Percentiles rank a stretch among this genome's conserved stretches.
Conservation (phyloP, 23 red algal genomes). For the Gracilaria caudata region DNA sequence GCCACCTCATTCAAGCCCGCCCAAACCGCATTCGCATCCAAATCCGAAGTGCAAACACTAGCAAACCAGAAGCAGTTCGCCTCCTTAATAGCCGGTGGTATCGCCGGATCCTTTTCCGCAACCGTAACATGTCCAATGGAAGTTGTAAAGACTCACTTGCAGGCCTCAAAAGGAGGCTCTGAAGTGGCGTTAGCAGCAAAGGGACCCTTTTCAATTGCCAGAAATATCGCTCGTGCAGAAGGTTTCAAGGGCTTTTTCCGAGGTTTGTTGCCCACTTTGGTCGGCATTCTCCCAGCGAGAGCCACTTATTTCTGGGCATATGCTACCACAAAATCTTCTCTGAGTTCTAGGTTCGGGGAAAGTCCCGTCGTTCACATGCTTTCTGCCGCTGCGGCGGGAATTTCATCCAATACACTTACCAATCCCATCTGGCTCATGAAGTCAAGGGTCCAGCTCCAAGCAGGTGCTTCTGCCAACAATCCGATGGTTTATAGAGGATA, state of each 20-base stretch:
- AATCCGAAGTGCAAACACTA: constrained; percentile 10
- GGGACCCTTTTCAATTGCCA: constrained; percentile 67
- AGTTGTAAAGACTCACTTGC: constrained; percentile 93
- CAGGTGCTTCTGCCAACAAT: constrained; percentile 69
- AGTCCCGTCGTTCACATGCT: constrained; percentile 87
- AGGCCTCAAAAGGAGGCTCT: constrained; percentile 66
- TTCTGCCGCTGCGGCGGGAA: constrained; percentile 86
- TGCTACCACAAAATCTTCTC: constrained; percentile 84
- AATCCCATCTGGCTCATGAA: constrained; percentile 99
- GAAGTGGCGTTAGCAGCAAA: constrained; percentile 60
- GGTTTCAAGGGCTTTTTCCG: constrained; percentile 93
- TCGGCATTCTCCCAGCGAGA: constrained; percentile 95
- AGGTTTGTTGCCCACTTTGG: constrained; percentile 88
- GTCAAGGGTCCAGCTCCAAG: constrained; percentile 93
- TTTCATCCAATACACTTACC: constrained; percentile 94
- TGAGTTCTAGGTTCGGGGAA: constrained; percentile 67
- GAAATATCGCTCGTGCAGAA: constrained; percentile 80
- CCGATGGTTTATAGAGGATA: constrained; percentile 85
- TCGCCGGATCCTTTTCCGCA: constrained; percentile 93
- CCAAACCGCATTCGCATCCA: background rate
- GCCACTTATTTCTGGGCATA: constrained; percentile 99
- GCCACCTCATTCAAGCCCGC: constrained; percentile 14
- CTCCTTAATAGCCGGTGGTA: constrained; percentile 93
- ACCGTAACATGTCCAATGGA: constrained; percentile 97
- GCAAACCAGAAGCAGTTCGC: constrained; percentile 84